Evolutionary conservation across 495 filamentous ascomycete genomes (phyloP).

Genomic region (Xylaria palmicola): DNA sequence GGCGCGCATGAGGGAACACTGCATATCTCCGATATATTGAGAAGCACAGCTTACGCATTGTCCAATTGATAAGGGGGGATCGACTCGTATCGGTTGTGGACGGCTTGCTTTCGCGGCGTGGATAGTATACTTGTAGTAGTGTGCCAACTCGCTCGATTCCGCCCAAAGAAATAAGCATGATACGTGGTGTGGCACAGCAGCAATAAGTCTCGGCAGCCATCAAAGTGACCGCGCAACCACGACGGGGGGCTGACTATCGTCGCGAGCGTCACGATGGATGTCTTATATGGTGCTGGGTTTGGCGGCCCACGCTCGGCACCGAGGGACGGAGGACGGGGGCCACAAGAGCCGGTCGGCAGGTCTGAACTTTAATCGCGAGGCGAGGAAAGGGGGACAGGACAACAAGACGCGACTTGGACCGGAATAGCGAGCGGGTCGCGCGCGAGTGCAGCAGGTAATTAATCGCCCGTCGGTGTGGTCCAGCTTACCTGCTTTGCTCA

Average conservation of each 20-base stretch:
- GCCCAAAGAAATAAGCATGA: not conserved
- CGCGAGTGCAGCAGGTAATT: not conserved
- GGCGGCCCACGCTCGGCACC: conserved; percentile 21
- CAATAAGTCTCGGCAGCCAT: not conserved
- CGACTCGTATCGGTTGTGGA: conserved; percentile 24
- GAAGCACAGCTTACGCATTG: not conserved
- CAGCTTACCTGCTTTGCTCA: not conserved
- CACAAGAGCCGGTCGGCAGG: conserved; percentile 23
- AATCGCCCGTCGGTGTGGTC: not conserved
- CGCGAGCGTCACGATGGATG: not conserved
- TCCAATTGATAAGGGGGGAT: not conserved
- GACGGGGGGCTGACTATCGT: conserved; percentile 6
- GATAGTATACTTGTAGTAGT: conserved; percentile 21
- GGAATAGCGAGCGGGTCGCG: not conserved
- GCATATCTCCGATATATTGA: conserved; percentile 5
- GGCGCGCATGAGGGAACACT: not conserved
- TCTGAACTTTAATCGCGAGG: conserved; percentile 5
- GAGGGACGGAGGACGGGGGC: conserved; percentile 21
- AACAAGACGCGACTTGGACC: not conserved
- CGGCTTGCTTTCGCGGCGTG: too few species aligned
- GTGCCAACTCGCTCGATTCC: too few species aligned
- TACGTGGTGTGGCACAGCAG: conserved; percentile 3
- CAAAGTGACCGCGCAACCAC: too few species aligned
- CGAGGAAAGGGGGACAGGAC: not conserved
- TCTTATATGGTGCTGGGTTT: too few species aligned